Evolutionary conservation across 2,329 filamentous ascomycete genomes (phyloP).

Genomic region (Beauveria brongniartii): DNA sequence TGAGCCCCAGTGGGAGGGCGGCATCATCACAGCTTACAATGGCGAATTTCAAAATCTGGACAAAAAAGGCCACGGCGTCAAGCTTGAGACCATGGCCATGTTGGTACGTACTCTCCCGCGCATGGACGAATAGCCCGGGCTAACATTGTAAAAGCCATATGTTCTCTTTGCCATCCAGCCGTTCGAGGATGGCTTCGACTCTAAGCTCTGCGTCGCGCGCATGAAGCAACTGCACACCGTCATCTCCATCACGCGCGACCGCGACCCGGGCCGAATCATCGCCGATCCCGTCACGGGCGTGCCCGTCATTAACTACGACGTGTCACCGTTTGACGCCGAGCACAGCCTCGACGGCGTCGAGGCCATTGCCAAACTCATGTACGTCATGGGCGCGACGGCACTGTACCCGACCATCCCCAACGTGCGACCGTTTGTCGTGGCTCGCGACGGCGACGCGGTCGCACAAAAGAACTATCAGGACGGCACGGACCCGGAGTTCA

Average conservation of each 20-base stretch:
- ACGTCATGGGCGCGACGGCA: slow-evolving; percentile 71
- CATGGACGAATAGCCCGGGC: neutral
- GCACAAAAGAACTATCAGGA: slow-evolving; percentile 13
- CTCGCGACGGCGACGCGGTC: slow-evolving; percentile 15
- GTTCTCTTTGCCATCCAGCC: slow-evolving; percentile 53
- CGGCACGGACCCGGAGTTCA: slow-evolving; percentile 36
- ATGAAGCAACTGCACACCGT: slow-evolving; percentile 62
- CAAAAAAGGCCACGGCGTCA: slow-evolving; percentile 69
- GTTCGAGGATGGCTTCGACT: slow-evolving; percentile 61
- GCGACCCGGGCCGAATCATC: slow-evolving; percentile 66
- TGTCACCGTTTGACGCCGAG: slow-evolving; percentile 62
- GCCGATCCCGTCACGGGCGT: slow-evolving; percentile 59
- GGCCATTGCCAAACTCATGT: slow-evolving; percentile 67
- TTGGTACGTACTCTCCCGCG: slow-evolving; percentile 31
- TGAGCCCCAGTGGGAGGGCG: slow-evolving; percentile 62
- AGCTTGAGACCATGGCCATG: slow-evolving; percentile 73
- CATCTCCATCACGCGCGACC: slow-evolving; percentile 68
- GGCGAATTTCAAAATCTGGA: slow-evolving; percentile 76
- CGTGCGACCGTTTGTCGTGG: slow-evolving; percentile 51
- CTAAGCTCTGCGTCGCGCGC: slow-evolving; percentile 62
- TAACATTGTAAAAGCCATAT: slow-evolving; percentile 24
- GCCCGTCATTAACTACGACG: slow-evolving; percentile 60
- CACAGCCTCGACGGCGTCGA: slow-evolving; percentile 65
- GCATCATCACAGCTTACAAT: slow-evolving; percentile 72
- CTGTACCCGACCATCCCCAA: slow-evolving; percentile 60